Percentiles rank a stretch among this genome's conserved stretches.
These are phyloP conservation scores for Boletus reticulatus DNA, from an alignment of 768 basidiomycete species.

Conservation along the genomic window DNA sequence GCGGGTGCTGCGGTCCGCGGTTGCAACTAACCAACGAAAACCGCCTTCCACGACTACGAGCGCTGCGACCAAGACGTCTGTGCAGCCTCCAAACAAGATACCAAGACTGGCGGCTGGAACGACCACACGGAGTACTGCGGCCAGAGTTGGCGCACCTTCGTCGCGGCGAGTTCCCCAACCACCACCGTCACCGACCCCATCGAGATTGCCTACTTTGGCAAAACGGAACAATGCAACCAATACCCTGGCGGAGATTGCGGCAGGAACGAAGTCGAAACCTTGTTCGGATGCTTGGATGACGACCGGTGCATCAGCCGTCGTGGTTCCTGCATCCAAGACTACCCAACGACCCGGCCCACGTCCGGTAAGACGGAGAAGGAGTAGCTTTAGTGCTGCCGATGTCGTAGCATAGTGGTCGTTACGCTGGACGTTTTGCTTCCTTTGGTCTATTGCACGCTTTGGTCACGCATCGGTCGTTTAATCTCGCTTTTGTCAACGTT, in stretches of 20 bases:
- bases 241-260: constrained; percentile 52
- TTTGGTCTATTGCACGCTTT: constrained; percentile 4
- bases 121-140: constrained; percentile 47
- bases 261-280: constrained; percentile 34
- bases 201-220: constrained; percentile 72
- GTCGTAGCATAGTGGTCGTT: constrained; percentile 59
- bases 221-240: constrained; percentile 48
- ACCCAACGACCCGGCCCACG: constrained; percentile 71
- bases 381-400: constrained; percentile 87
- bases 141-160: constrained; percentile 30
- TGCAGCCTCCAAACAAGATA: constrained; percentile 62
- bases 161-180: constrained; percentile 39
- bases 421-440: constrained; percentile 14
- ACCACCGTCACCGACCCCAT: constrained; percentile 69
- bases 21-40: constrained; percentile 51
- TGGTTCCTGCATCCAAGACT: constrained; percentile 66
- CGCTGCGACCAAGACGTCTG: constrained; percentile 39
- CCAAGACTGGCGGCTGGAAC: constrained; percentile 59
- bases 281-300: constrained; percentile 74
- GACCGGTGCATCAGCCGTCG: constrained; percentile 62
- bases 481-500: constrained; percentile 2
- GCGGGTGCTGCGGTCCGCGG: constrained; percentile 72
- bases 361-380: constrained; percentile 70
- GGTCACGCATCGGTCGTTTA: not conserved
- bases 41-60: constrained; percentile 39